Evolutionary conservation across 75 land plant genomes (phyloP), one percentile per base, ranked within the genome.

Genomic region (Ceratopteris richardii): DNA sequence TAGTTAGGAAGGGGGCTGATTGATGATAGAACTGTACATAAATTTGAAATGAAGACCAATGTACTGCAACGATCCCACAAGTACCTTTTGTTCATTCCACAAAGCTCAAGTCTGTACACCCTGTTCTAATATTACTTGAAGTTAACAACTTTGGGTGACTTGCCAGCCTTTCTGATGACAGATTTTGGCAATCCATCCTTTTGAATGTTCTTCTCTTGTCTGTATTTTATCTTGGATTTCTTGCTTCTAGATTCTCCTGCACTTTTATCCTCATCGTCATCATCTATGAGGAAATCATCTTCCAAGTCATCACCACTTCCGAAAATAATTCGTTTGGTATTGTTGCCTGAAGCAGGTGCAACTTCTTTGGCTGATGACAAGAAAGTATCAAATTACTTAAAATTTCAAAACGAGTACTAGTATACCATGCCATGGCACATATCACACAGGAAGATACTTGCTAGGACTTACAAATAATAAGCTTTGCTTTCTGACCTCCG

Each of bases 281-380:
- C 70, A n/a, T 67, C 70, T 20, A 46, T 69, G 33, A 21, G 61
- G 42, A 89, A 94, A 58, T 94, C 98, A 68, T 89, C 98, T 26
- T 86, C 87, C 53, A 94, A 76, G 72, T 94, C 98, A 79, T 94
- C 98, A n/a, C 98, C 98, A 53, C 96, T 86, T 7, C 48, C 20
- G 40, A 85, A 73, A 30, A 80, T 76, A 0, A 66, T 83, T n/a
- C 72, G 64, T 23, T 63, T 63, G 37, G 37, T 9, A 33, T 33
- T 33, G 37, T 33, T 33, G 3, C 37, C 37, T 17, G 78, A 57
- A 50, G 42, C 58, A 31, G 64, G 61, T 42, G 56, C 57, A 25
- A 54, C 60, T 62, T 66, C 76, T 20, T 24, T 62, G 27, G 74
- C 79, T 78, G 69, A 14, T 17, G n/a, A n/a, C 53, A 17, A 7